phyloP scores from a whole-genome alignment of 768 basidiomycete species.

The Chalciporus pseudorubinellus region DNA sequence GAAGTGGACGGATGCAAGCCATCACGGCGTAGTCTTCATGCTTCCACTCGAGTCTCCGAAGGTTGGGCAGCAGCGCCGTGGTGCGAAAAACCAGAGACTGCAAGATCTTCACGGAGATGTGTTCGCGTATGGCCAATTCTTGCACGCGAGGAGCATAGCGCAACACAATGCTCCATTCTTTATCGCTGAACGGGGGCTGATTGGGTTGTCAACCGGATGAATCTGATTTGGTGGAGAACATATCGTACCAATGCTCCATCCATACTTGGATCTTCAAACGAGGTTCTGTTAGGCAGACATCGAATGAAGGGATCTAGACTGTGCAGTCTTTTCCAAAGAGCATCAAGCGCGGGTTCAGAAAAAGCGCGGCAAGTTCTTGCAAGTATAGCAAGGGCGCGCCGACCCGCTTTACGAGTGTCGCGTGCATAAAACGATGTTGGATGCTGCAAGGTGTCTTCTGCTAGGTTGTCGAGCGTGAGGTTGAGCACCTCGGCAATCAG shows the following conservation, averaged over 20 bases:
- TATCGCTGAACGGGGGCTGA: constrained; percentile 5
- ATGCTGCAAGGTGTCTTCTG: neutral
- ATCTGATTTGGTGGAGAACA: neutral
- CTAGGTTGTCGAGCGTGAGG: neutral
- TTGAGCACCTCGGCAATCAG: constrained; percentile 4
- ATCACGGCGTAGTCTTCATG: neutral
- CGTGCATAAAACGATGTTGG: neutral
- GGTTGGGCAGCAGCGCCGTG: constrained; percentile 10
- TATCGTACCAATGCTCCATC: neutral
- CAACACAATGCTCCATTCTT: constrained; percentile 1
- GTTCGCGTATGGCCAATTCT: neutral
- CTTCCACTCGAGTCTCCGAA: neutral
- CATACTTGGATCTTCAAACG: neutral
- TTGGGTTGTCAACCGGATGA: neutral
- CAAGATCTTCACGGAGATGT: neutral
- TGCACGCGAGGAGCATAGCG: constrained; percentile 8
- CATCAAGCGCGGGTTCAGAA: constrained; percentile 15
- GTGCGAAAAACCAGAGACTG: constrained; percentile 1
- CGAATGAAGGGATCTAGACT: constrained; percentile 3
- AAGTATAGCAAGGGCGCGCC: constrained; percentile 6
- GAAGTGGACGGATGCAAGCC: constrained; percentile 4
- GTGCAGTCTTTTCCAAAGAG: constrained; percentile 13
- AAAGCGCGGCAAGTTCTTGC: constrained; percentile 14
- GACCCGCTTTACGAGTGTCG: neutral
- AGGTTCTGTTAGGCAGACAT: constrained; percentile 2